Evolutionary conservation across 2,329 filamentous ascomycete species (phyloP).

Genomic region (Bipolaris gigantea): DNA sequence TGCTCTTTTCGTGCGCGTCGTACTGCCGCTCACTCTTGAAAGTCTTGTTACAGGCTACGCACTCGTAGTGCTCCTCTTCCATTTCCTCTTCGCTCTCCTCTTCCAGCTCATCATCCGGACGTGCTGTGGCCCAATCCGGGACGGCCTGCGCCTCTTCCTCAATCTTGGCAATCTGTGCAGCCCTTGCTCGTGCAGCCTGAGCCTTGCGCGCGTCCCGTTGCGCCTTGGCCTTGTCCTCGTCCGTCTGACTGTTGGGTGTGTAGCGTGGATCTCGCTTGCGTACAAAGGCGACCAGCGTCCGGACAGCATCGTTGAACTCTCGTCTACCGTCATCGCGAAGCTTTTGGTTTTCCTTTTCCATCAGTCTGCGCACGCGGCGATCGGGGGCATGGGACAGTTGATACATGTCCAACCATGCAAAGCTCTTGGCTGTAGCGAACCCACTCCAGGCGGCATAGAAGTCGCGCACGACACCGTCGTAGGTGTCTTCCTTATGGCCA

Average conservation of each 20-base stretch:
- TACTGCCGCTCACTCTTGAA: constrained; percentile 93
- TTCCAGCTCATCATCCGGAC: constrained; percentile 57
- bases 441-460: constrained; percentile 83
- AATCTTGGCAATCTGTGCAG: constrained; percentile 76
- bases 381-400: constrained; percentile 84
- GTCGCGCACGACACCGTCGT: constrained; percentile 72
- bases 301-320: constrained; percentile 91
- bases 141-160: constrained; percentile 64
- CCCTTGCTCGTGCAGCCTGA: constrained; percentile 80
- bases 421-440: constrained; percentile 83
- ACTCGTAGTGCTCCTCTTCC: constrained; percentile 60
- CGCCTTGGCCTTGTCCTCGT: constrained; percentile 76
- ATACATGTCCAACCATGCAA: constrained; percentile 87
- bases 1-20: constrained; percentile 91
- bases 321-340: constrained; percentile 77
- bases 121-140: constrained; percentile 74
- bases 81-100: constrained; percentile 57
- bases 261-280: constrained; percentile 90
- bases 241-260: constrained; percentile 72
- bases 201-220: constrained; percentile 77
- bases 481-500: constrained; percentile 72
- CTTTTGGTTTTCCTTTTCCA: constrained; percentile 95
- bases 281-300: constrained; percentile 82
- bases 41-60: constrained; percentile 64
- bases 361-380: constrained; percentile 74